Base-by-base conservation (phyloP, 768 basidiomycete species). In the Tephrocybe sp. region DNA sequence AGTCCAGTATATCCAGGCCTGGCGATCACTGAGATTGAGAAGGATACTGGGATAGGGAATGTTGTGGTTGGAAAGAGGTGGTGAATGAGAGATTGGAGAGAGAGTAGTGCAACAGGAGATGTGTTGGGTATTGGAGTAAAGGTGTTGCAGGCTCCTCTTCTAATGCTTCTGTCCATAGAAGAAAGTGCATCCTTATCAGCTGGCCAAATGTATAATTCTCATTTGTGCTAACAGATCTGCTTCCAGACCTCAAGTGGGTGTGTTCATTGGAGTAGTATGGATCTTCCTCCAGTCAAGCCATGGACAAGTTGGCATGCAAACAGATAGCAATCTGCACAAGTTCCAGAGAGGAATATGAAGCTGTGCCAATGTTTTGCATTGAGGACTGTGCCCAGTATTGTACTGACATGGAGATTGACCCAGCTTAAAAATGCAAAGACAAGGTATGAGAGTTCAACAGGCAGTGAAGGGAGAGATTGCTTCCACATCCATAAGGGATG, bases 201-300 rank as follows among this genome's bases (percentile, higher is more conserved):
- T 82, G 77, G 11, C 89, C 89, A 67, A 90, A 91, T 8, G 88
- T 90, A 63, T 88, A 77, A 62, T 88, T 88, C 61, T 88, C 86
- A 0, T 75, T 73, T 17, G 71, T 61, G 36, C 75, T 78, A 32
- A 77, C 73, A 47, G 73, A 76, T 37, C 71, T 76, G 54, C 80
- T 83, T 21, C 80, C 81, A 28, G 75, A 73, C 55, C 77, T 62
- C 30, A 76, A 77, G 64, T 78, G 77, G 3, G 75, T 73, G 1
- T 65, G 56, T 15, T 57, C 65, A 50, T 71, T 67, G 9, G 74
- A 70, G 54, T 68, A 67, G 18, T 66, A 67, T 25, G 63, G 62
- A 41, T 81, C 81, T 50, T 85, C 84, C 54, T 84, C 81, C n/a
- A 87, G 70, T 50, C 85, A 68, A 5, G 79, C 81, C 76, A 83